phyloP scores from a whole-genome alignment of 164 flowering plant genomes.

The Paratinospora sagittata region DNA sequence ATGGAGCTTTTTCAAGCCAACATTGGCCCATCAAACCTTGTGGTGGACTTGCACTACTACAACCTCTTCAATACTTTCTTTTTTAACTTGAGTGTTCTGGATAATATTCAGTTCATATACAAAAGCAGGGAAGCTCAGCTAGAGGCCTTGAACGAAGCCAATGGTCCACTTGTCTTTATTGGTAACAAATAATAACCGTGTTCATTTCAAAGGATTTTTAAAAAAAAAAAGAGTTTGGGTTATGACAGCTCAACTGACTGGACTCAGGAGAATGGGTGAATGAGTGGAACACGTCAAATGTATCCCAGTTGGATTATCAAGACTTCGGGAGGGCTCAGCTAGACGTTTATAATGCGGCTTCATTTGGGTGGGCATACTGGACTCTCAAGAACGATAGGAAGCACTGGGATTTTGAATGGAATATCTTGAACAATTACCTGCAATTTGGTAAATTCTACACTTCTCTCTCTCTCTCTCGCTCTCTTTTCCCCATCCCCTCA shows the following conservation, averaged over 20 bases:
- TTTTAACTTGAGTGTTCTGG: constrained; percentile 45
- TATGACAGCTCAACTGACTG: constrained; percentile 1
- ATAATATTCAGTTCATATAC: constrained; percentile 58
- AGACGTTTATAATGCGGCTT: constrained; percentile 63
- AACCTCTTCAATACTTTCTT: constrained; percentile 67
- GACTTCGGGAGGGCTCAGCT: constrained; percentile 67
- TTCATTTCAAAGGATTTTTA: neutral
- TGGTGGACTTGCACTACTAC: constrained; percentile 85
- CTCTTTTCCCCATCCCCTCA: too few species aligned
- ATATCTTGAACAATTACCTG: constrained; percentile 56
- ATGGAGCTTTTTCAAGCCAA: constrained; percentile 66
- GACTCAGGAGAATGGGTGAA: constrained; percentile 89
- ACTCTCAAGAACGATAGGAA: constrained; percentile 66
- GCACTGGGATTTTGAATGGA: constrained; percentile 95
- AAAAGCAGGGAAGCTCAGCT: constrained; percentile 57
- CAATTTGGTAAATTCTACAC: constrained; percentile 36
- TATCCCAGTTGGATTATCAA: constrained; percentile 53
- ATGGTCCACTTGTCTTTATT: constrained; percentile 74
- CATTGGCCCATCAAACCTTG: constrained; percentile 53
- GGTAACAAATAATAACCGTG: constrained; percentile 34
- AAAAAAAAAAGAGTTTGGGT: neutral
- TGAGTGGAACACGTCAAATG: constrained; percentile 60
- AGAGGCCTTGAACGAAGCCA: constrained; percentile 48
- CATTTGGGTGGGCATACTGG: constrained; percentile 96
- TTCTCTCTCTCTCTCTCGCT: neutral